A percentile compares a stretch with the other conserved stretches of the same genome.
Conservation (phyloP, 2,329 filamentous ascomycete genomes). For the Aspergillus sojae region DNA sequence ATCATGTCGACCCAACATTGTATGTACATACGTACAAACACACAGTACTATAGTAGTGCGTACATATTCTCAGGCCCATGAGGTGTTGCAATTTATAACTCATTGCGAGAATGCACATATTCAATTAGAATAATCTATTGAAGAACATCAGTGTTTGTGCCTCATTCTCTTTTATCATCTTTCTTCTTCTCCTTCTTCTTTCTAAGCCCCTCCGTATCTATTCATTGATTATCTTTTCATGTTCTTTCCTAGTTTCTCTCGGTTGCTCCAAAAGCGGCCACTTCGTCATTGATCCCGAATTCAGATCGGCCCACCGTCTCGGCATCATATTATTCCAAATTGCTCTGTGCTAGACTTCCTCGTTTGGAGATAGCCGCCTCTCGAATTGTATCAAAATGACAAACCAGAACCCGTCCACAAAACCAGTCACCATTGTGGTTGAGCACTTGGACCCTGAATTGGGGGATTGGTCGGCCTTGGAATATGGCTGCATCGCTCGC, state of each 20-base stretch:
- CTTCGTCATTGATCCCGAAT: neutral
- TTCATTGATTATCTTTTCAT: neutral
- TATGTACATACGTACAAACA: too few species aligned
- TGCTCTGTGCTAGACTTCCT: neutral
- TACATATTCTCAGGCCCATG: neutral
- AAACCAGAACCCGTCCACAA: slow-evolving; percentile 24
- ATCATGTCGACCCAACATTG: too few species aligned
- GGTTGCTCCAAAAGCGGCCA: neutral
- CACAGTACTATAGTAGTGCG: too few species aligned
- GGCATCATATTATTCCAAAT: neutral
- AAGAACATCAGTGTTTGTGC: too few species aligned
- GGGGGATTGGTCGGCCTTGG: slow-evolving; percentile 89
- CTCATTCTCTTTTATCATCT: neutral
- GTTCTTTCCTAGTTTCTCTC: neutral
- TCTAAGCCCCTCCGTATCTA: too few species aligned
- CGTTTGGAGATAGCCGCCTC: neutral
- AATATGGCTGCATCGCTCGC: slow-evolving; percentile 83
- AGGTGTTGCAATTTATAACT: neutral
- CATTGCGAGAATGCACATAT: neutral
- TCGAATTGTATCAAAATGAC: slow-evolving; percentile 24
- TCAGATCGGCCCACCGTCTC: neutral
- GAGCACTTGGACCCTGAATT: slow-evolving; percentile 96
- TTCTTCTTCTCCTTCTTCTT: neutral
- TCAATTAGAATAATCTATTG: neutral
- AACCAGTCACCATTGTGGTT: slow-evolving; percentile 79